Evolutionary conservation across 2,329 filamentous ascomycete species (phyloP), one percentile per base, ranked within the genome.

Genomic region (Hypoxylon rubiginosum): DNA sequence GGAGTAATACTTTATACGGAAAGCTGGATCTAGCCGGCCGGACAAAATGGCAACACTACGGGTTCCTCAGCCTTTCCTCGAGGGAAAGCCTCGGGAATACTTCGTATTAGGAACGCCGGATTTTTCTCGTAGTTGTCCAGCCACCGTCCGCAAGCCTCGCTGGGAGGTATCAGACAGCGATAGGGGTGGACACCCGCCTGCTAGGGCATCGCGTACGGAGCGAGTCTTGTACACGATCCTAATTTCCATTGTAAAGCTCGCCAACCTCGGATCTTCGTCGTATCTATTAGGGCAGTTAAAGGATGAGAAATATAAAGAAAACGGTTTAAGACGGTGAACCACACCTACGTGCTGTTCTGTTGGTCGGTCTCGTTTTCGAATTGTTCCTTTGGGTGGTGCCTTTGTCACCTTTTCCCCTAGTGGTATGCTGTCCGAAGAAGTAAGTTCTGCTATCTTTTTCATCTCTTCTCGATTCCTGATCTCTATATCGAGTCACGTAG

Each of bases 91-190:
- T 9, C 46, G 32, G 26, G 46, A 50, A 15, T 50, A 50, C 19
- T 50, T 30, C n/a, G 46, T 50, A 32, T n/a, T 50, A 17, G 46
- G 46, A 10, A 50, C 46, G 6, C 46, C 46, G 3, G 46, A 50
- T 26, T 50, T 50, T 30, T 50, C 46, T 30, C 26, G 46, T 13
- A 50, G 46, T 32, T 13, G 15, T 15, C 46, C 46, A 15, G n/a
- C 8, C 26, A 28, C 15, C 15, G 15, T 17, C 10, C 24, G 26
- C 13, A 62, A 58, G 52, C 45, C 59, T 11, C 48, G 41, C 30
- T 54, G 7, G 10, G 11, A 32, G 5, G 11, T 48, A 3, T 57
- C 36, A 4, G 34, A 59, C 11, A 46, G 34, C 7, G 19, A 32
- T 8, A 52, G 58, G 21, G 39, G 43, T 21, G 28, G 50, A 4